Percentiles rank a stretch among this genome's conserved stretches.
These are phyloP conservation scores for Rhynchosporium agropyri DNA, from an alignment of 2,329 filamentous ascomycete species.

Conservation along the genomic window DNA sequence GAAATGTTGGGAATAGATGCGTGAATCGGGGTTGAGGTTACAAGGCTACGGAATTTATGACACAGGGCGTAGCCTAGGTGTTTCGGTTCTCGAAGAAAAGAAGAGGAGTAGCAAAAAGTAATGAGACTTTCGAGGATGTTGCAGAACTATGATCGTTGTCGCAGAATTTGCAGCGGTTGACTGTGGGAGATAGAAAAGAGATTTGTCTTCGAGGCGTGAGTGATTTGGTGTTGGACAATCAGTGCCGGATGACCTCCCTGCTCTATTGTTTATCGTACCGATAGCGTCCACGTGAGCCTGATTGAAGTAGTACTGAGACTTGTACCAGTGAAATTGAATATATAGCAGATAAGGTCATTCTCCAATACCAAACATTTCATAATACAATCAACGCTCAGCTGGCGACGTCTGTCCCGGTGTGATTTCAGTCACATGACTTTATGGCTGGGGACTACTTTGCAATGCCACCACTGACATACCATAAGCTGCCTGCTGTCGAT, in stretches of 20 bases:
- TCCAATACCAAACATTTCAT: too few species aligned
- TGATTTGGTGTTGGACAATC: background rate
- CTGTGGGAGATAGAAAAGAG: background rate
- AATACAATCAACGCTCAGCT: too few species aligned
- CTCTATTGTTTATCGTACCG: constrained; percentile 3
- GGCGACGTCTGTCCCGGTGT: too few species aligned
- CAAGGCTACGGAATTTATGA: constrained; percentile 34
- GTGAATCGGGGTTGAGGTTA: constrained; percentile 36
- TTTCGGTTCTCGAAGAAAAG: constrained; percentile 9
- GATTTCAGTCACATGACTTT: too few species aligned
- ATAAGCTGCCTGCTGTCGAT: too few species aligned
- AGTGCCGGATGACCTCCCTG: constrained; percentile 12
- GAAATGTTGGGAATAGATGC: constrained; percentile 28
- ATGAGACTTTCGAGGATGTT: background rate
- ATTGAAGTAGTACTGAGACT: background rate
- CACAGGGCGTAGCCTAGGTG: constrained; percentile 20
- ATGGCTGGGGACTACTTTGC: too few species aligned
- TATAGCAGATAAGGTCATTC: background rate
- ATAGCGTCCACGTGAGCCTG: background rate
- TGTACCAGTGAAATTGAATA: background rate
- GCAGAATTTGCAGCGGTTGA: background rate
- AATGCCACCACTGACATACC: too few species aligned
- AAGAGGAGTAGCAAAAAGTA: background rate
- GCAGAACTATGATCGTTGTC: background rate
- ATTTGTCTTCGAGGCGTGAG: background rate